Base-by-base conservation (phyloP, 331 rosid genomes). In the Malus hybrid region DNA sequence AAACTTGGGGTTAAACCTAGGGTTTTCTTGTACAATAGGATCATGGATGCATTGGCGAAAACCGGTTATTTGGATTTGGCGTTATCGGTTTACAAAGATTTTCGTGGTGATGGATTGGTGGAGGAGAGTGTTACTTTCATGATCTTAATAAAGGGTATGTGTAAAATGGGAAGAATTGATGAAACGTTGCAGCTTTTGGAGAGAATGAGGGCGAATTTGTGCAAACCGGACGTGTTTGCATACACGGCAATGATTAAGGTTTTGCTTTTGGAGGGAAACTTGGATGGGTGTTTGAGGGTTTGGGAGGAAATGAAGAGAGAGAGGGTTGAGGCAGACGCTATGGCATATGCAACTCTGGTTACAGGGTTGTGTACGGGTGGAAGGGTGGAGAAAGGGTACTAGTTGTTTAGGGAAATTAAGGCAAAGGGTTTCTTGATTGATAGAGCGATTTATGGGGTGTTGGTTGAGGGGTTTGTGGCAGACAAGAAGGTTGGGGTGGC, bases 241-340 rank as follows among this genome's bases (percentile, higher is more conserved):
- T 91, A 88, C 63, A 93, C 90, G 0, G 91, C 89, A 1, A 78
- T 91, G 95, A 80, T 91, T 39, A 33, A 48, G 81, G 84, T 87
- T 80, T 72, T 93, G 84, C 79, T 87, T 75, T 55, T 68, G 1
- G 78, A 58, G 81, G 94, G 89, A 19, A 78, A 86, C 72, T 79
- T 91, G 60, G 93, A 93, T 19, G 92, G 85, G 1, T 85, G 93
- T 79, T 87, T 89, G 81, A 86, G 79, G 85, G 86, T 91, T 72
- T 93, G 94, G 97, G 86, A 87, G 71, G 96, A 93, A 81, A 93
- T 89, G 98, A 83, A 73, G 82, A 84, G 70, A 39, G 96, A 89
- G 63, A 9, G 72, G 65, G 94, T 87, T 22, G 84, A 78, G 72
- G 83, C 87, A 1, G 91, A 93, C 68, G 91, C 82, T 2, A 88